Base-by-base conservation (phyloP, 2,329 filamentous ascomycete species). In the Claviceps paspali region DNA sequence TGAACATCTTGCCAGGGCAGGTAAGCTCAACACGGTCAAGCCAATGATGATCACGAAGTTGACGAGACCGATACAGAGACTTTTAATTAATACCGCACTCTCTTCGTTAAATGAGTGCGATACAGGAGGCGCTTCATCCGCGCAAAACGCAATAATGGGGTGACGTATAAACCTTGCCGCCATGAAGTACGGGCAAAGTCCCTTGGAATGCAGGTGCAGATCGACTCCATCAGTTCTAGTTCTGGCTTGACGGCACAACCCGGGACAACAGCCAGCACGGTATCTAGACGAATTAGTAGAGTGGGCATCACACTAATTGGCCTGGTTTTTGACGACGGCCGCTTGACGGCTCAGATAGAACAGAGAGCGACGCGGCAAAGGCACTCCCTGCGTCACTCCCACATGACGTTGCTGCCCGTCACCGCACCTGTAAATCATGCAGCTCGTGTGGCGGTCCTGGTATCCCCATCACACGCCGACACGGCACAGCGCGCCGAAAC, bases 391-490 rank as follows among this genome's bases (percentile, higher is more conserved):
- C 14, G 12, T 28, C 17, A 21, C 18, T 36, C 19, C 35, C 27
- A 36, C 27, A 22, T 34, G 29, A 15, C 29, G 19, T 37, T 38
- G 29, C 35, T 40, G 35, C 29, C 38, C 35, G 38, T 40, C 38
- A 33, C 35, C 14, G 26, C 22, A 27, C 35, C 38, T 27, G 29
- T 33, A 35, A 11, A 23, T 30, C 27, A 32, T 28, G 29, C 35
- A 38, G 35, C 33, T 19, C 19, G 29, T 15, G 18, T 35, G 36
- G 29, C 15, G 24, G 26, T 15, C 18, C 31, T 39, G 29, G 28
- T 11, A 29, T 29, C 29, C 29, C 38, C 23, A 33, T 22, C 29
- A 32, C 29, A 32, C 14, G 9, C 17, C n/a, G 11, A 6, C 11
- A 27, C 14, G 30, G 30, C 12, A 19, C 15, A 32, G n/a, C n/a